These are phyloP conservation scores for Cladophialophora immunda DNA, from an alignment of 2,329 filamentous ascomycete species.

Conservation along the genomic window DNA sequence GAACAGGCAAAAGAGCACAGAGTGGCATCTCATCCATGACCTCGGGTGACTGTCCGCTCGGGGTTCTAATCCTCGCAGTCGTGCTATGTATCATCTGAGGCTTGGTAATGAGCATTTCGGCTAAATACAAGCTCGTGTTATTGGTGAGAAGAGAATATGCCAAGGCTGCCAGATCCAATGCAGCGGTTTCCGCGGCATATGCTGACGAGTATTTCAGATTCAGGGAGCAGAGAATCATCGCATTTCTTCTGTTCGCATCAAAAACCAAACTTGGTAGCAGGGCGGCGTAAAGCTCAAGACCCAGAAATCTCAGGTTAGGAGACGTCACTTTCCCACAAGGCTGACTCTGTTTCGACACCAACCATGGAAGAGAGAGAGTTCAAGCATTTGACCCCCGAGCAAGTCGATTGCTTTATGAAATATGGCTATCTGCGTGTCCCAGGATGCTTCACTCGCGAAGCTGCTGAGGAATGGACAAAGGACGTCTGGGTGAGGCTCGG, in stretches of 20 bases:
- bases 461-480: conserved; percentile 58
- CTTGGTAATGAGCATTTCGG: conserved; percentile 15
- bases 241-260: not conserved
- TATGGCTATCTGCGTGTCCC: conserved; percentile 65
- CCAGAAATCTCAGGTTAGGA: not conserved
- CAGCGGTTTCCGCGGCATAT: not conserved
- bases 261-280: not conserved
- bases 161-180: not conserved
- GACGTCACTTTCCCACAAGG: not conserved
- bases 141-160: not conserved
- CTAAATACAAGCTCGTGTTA: conserved; percentile 13
- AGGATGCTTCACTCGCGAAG: conserved; percentile 60
- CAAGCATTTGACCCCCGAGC: conserved; percentile 51
- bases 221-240: not conserved
- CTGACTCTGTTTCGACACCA: not conserved
- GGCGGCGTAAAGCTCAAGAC: not conserved
- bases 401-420: conserved; percentile 63
- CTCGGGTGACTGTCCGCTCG: conserved; percentile 16
- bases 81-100: not conserved
- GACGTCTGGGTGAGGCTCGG: conserved; percentile 71
- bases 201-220: not conserved
- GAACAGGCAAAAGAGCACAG: not conserved
- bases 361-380: conserved; percentile 22
- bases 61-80: not conserved
- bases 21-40: not conserved